Base-by-base conservation (phyloP, 139 green algal species). In the Volvox africanus region DNA sequence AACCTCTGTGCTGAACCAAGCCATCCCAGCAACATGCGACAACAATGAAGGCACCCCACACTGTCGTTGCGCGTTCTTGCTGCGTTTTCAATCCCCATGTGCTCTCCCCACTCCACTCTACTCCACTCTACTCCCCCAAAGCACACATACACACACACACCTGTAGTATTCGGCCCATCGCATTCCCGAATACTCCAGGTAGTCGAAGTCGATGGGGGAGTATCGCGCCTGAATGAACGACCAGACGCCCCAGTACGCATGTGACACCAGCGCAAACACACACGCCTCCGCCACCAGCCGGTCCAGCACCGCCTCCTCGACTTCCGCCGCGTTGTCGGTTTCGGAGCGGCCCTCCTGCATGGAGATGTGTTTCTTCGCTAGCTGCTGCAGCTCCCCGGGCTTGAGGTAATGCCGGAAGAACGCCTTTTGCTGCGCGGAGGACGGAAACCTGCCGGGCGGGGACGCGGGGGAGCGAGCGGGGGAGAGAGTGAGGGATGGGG, bases 171-270 rank as follows among this genome's bases (percentile, higher is more conserved):
- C 96, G 19, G 79, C 86, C 93, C 95, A 97, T 0, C 97, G 82
- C 81, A 96, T 71, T 32, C 55, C 21, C 0, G 86, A 93, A 88
- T 99, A 99, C 6, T 86, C 82, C 22, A 98, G 82, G 91, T 98
- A 99, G 91, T 99, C 96, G 92, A 99, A 99, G 84, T 99, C 96
- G 80, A 99, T 98, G 24, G 92, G 89, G 22, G 94, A 97, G 91
- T 97, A 98, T 13, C 92, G 86, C 3, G 86, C 94, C 89, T 99
- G 97, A 2, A 99, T 92, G 30, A 98, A 87, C 1, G 93, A 90
- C 98, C 98, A 99, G 0, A 98, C 80, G n/a, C 96, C 97, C 98
- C 98, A 99, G 86, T 96, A 99, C n/a, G 97, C 84, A 80, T 99
- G 98, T 1, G 96, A 96, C 6, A 95, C 97, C 17, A 99, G 94